phyloP scores from a whole-genome alignment of 345 rosid genomes.

The Camelina neglecta region DNA sequence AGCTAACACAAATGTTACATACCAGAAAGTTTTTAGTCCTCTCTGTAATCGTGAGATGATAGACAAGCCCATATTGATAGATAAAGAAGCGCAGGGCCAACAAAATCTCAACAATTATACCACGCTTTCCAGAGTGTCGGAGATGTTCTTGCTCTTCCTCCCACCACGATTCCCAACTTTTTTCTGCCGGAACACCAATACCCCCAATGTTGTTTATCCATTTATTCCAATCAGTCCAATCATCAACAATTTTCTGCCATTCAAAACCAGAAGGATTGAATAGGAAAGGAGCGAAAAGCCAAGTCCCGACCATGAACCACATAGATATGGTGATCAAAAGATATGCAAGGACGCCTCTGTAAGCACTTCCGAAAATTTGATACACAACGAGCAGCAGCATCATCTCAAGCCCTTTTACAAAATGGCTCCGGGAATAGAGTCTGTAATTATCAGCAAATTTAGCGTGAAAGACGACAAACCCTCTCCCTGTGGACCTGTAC shows the following conservation, averaged over 20 bases:
- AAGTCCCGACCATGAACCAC: constrained; percentile 99
- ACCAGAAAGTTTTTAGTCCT: constrained; percentile 70
- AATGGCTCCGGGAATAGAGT: constrained; percentile 97
- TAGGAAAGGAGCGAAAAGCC: constrained; percentile 99
- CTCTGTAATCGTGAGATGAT: constrained; percentile 72
- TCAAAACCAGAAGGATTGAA: constrained; percentile 99
- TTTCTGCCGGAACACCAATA: constrained; percentile 94
- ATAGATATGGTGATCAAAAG: constrained; percentile 85
- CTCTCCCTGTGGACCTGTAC: constrained; percentile 96
- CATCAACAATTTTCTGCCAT: constrained; percentile 99
- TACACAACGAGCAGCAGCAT: constrained; percentile 90
- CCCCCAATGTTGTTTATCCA: constrained; percentile 96
- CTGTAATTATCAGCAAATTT: constrained; percentile 98
- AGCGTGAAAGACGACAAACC: constrained; percentile 98
- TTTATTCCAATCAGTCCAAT: constrained; percentile 99
- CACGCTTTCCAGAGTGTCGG: constrained; percentile 88
- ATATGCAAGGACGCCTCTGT: constrained; percentile 89
- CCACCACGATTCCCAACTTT: constrained; percentile 99
- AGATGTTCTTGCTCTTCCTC: constrained; percentile 99
- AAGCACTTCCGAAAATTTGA: constrained; percentile 80
- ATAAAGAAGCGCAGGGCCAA: constrained; percentile 85
- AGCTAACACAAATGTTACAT: constrained; percentile 23
- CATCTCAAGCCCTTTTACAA: constrained; percentile 97
- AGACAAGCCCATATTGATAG: constrained; percentile 96
- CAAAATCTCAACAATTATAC: constrained; percentile 85